Percentiles rank a stretch among this genome's conserved stretches.
Evolutionary conservation across 176 grass and related monocot species (phyloP).

Genomic region (Avena sativa): DNA sequence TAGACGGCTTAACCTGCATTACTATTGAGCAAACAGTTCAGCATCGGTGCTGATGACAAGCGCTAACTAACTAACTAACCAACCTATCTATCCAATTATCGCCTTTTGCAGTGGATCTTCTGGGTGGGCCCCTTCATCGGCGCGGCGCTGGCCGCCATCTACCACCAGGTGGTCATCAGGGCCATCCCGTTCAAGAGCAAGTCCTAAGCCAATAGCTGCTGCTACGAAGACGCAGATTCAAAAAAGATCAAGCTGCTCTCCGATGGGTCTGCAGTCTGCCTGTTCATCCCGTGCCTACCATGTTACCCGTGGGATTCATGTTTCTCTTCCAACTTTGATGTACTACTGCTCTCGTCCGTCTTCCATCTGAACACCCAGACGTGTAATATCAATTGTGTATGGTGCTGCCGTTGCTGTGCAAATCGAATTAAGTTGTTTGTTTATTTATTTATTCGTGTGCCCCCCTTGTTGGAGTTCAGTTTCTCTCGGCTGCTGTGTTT

Average conservation of each 20-base stretch:
- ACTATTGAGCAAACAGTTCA: slow-evolving; percentile 11
- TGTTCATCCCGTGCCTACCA: neutral
- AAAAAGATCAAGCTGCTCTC: neutral
- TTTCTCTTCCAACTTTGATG: slow-evolving; percentile 50
- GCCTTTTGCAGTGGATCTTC: slow-evolving; percentile 72
- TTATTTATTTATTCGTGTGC: no score
- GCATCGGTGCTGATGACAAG: neutral
- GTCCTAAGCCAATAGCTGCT: slow-evolving; percentile 25
- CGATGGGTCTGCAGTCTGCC: neutral
- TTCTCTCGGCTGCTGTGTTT: neutral
- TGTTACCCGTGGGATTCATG: slow-evolving; percentile 32
- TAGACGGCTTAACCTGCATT: slow-evolving; percentile 1
- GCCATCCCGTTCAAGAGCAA: slow-evolving; percentile 90
- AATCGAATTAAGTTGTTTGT: slow-evolving; percentile 6
- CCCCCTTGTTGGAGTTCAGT: neutral
- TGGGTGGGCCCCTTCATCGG: slow-evolving; percentile 91
- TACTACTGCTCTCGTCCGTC: neutral
- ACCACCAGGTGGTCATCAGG: slow-evolving; percentile 93
- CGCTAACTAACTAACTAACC: neutral
- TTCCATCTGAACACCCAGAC: slow-evolving; percentile 36
- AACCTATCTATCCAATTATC: neutral
- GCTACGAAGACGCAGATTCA: neutral
- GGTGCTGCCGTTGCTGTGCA: neutral
- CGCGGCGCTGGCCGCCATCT: slow-evolving; percentile 72
- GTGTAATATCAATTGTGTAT: slow-evolving; percentile 51